These are phyloP conservation scores for Bretschneidera sinensis DNA, from an alignment of 345 rosid genomes.

Conservation along the genomic window DNA sequence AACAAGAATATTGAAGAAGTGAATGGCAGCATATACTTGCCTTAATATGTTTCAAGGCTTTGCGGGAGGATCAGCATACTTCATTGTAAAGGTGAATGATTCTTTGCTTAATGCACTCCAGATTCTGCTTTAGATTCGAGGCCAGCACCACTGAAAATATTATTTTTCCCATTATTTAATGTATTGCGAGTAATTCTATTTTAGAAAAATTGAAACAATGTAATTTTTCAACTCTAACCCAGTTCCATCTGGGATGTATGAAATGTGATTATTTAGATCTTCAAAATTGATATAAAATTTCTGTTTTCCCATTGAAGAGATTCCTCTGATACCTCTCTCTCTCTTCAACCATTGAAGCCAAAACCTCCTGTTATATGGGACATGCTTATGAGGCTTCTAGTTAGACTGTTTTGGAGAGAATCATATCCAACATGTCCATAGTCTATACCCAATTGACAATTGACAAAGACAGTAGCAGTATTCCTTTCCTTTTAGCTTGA, in stretches of 20 bases:
- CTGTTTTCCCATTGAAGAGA: too few species aligned
- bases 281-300: neutral
- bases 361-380: too few species aligned
- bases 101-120: conserved; percentile 6
- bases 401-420: too few species aligned
- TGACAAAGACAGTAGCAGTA: too few species aligned
- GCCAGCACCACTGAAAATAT: neutral
- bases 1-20: conserved; percentile 62
- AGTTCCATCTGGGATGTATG: neutral
- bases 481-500: too few species aligned
- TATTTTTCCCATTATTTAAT: neutral
- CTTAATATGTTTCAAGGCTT: conserved; percentile 19
- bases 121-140: neutral
- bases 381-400: too few species aligned
- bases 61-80: conserved; percentile 8
- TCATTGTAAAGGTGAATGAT: conserved; percentile 26
- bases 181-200: neutral
- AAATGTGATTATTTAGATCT: too few species aligned
- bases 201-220: neutral
- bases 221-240: neutral
- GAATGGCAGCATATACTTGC: conserved; percentile 15
- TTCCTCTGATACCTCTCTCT: too few species aligned
- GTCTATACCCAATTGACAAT: too few species aligned
- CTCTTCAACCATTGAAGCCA: too few species aligned
- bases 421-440: too few species aligned